A percentile compares a stretch with the other conserved stretches of the same genome.
Evolutionary conservation across 305 asterid species (phyloP).

Genomic region (Fraxinus xanthoxyloides): DNA sequence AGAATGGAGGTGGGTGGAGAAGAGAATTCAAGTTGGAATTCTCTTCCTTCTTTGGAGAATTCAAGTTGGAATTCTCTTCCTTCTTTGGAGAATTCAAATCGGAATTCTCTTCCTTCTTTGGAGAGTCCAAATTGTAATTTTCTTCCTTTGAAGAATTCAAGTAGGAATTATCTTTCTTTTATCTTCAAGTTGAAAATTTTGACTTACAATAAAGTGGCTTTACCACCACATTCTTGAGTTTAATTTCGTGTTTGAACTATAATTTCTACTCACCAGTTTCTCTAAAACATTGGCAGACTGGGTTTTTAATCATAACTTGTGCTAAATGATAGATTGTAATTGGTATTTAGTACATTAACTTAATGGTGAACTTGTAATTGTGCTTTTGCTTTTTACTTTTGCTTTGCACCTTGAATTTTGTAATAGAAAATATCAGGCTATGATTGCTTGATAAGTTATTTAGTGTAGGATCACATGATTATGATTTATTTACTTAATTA

Average conservation of each 20-base stretch:
- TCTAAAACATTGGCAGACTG: not conserved
- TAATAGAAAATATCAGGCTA: not conserved
- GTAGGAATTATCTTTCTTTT: no score
- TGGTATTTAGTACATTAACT: constrained; percentile 3
- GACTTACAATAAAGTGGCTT: no score
- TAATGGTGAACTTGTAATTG: constrained; percentile 9
- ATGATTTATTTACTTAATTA: not conserved
- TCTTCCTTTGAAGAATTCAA: no score
- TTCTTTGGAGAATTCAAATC: no score
- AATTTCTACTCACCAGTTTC: not conserved
- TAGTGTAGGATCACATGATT: not conserved
- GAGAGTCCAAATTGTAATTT: no score
- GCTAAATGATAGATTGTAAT: not conserved
- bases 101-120: no score
- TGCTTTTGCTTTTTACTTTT: constrained; percentile 11
- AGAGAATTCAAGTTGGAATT: no score
- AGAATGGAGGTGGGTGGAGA: no score
- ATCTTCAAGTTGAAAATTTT: no score
- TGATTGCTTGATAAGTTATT: constrained; percentile 5
- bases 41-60: no score
- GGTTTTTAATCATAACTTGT: not conserved
- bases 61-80: no score
- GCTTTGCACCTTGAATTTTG: constrained; percentile 6
- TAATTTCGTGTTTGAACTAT: not conserved
- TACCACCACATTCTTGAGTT: not conserved